phyloP scores from a whole-genome alignment of 2,329 filamentous ascomycete species.

The Thyridium curvatum region DNA sequence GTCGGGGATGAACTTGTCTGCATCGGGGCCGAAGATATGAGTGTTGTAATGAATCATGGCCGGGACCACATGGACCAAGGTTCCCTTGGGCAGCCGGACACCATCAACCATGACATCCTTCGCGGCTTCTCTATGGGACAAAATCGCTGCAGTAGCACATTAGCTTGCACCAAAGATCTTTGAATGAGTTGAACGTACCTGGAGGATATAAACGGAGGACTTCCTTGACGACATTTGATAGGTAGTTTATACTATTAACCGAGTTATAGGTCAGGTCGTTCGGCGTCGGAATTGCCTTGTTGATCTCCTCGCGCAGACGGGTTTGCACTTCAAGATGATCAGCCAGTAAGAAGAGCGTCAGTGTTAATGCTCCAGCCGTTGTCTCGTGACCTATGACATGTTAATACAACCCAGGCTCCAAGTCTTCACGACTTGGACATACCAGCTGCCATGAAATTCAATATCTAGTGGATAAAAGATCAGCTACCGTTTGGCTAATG shows the following conservation, averaged over 20 bases:
- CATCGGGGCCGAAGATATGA: slow-evolving; percentile 29
- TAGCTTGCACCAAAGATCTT: no score
- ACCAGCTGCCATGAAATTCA: slow-evolving; percentile 16
- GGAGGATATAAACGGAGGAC: slow-evolving; percentile 14
- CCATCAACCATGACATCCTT: not conserved
- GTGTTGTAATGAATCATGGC: slow-evolving; percentile 26
- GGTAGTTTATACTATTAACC: slow-evolving; percentile 16
- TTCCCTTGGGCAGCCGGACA: not conserved
- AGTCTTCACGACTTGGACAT: no score
- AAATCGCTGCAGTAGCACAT: no score
- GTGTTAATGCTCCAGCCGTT: slow-evolving; percentile 22
- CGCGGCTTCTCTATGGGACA: not conserved
- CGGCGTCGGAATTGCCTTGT: no score
- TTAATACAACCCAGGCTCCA: no score
- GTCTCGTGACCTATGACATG: slow-evolving; percentile 30
- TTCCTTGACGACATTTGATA: slow-evolving; percentile 16
- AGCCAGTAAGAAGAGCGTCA: slow-evolving; percentile 23
- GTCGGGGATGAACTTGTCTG: slow-evolving; percentile 26
- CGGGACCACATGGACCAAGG: not conserved
- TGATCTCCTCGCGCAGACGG: slow-evolving; percentile 25
- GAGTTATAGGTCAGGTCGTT: no score
- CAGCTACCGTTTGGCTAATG: no score
- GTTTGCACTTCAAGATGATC: slow-evolving; percentile 22
- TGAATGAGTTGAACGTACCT: no score
- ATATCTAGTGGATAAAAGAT: slow-evolving; percentile 14